phyloP scores from a whole-genome alignment of 352 stramenopile genomes.

The Phytophthora quininea region DNA sequence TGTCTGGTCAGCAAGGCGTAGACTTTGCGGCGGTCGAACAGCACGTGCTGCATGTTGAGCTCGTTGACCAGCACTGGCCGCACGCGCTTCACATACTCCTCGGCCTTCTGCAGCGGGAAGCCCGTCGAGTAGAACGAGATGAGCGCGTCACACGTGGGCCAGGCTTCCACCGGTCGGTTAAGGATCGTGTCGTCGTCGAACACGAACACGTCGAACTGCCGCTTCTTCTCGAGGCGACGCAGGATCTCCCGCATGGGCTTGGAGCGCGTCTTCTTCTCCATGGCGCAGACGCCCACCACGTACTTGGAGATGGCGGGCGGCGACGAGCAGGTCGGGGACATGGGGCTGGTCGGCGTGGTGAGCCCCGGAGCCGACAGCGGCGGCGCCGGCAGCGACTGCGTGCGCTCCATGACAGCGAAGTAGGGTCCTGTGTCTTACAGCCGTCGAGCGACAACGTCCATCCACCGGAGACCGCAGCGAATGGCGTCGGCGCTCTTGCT shows the following conservation, averaged over 20 bases:
- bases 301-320: slow-evolving; percentile 56
- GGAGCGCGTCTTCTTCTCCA: slow-evolving; percentile 98
- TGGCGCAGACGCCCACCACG: slow-evolving; percentile 97
- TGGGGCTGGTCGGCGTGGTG: slow-evolving; percentile 2
- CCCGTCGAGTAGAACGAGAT: slow-evolving; percentile 99
- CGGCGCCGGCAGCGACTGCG: slow-evolving; percentile 30
- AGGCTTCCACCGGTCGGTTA: slow-evolving; percentile 93
- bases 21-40: slow-evolving; percentile 96
- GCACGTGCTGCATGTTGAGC: slow-evolving; percentile 95
- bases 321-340: slow-evolving; percentile 23
- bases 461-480: background rate
- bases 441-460: background rate
- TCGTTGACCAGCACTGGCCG: slow-evolving; percentile 98
- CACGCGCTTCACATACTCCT: slow-evolving; percentile 95
- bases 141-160: slow-evolving; percentile 96
- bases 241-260: slow-evolving; percentile 98
- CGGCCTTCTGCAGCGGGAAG: slow-evolving; percentile 97
- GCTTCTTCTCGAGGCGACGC: slow-evolving; percentile 89
- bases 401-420: slow-evolving; percentile 28
- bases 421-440: background rate
- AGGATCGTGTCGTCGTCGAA: slow-evolving; percentile 98
- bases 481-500: background rate
- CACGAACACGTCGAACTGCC: slow-evolving; percentile 96
- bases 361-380: slow-evolving; percentile 9
- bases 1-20: slow-evolving; percentile 95